phyloP scores from a whole-genome alignment of 208 protist species.

The Balamuthia mandrillaris region DNA sequence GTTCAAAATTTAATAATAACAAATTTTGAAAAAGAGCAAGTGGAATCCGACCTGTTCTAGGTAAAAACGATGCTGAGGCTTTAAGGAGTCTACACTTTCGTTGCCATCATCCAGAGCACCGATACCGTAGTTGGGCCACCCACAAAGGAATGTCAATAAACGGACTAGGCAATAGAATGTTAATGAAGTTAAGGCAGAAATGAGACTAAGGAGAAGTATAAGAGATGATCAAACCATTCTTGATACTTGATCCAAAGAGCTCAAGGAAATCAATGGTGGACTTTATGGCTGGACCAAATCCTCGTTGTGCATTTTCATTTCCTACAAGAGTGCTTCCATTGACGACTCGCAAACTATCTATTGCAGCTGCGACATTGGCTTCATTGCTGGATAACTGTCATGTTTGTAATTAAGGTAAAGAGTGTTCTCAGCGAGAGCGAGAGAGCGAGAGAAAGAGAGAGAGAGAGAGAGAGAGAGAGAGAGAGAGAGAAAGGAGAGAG shows the following conservation, averaged over 20 bases:
- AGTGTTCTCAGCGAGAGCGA: too few species aligned
- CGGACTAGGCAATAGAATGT: not conserved
- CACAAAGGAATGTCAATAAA: conserved; percentile 17
- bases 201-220: too few species aligned
- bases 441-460: not conserved
- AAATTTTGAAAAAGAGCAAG: too few species aligned
- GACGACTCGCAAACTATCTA: conserved; percentile 3
- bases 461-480: not conserved
- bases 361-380: not conserved
- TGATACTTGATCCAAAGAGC: conserved; percentile 29
- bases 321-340: not conserved
- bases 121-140: conserved; percentile 8
- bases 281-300: conserved; percentile 5
- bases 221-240: not conserved
- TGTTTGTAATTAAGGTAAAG: too few species aligned
- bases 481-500: not conserved
- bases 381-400: not conserved
- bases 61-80: too few species aligned
- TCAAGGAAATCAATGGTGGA: conserved; percentile 4
- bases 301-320: conserved; percentile 5
- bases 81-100: too few species aligned
- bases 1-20: too few species aligned
- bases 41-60: too few species aligned
- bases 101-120: not conserved
- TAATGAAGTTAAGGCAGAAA: not conserved